Evolutionary conservation across 2,329 filamentous ascomycete genomes (phyloP).

Genomic region (Dissoconium aciculare): DNA sequence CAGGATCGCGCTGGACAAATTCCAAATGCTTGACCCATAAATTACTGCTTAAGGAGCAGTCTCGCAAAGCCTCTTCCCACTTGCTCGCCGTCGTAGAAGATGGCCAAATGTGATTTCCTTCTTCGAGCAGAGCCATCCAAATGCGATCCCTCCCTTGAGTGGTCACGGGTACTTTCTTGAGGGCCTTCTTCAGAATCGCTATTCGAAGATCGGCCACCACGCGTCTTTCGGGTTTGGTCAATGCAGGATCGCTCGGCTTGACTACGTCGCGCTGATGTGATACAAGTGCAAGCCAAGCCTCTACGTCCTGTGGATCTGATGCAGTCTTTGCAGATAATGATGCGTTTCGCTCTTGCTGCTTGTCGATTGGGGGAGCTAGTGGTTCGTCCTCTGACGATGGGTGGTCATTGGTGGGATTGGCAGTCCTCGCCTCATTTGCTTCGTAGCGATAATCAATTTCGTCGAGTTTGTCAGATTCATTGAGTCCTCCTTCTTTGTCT

Average conservation of each 20-base stretch:
- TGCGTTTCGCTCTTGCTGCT: conserved; percentile 41
- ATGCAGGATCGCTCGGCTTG: conserved; percentile 32
- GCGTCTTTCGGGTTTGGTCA: conserved; percentile 47
- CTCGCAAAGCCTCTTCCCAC: conserved; percentile 49
- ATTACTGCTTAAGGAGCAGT: conserved; percentile 41
- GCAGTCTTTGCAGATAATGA: conserved; percentile 50
- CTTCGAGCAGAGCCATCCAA: conserved; percentile 53
- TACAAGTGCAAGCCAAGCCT: conserved; percentile 66
- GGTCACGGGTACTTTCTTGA: conserved; percentile 40
- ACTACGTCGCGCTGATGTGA: conserved; percentile 60
- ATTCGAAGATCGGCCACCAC: conserved; percentile 68
- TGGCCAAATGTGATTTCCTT: conserved; percentile 63
- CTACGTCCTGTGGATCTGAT: conserved; percentile 49
- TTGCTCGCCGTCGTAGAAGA: conserved; percentile 42
- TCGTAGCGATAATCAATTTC: no score
- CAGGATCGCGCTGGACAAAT: conserved; percentile 52
- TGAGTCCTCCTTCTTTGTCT: no score
- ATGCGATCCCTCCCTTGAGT: conserved; percentile 42
- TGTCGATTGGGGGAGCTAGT: no score
- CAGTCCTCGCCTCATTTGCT: no score
- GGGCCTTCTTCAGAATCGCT: conserved; percentile 62
- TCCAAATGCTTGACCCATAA: conserved; percentile 64
- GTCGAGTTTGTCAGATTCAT: no score
- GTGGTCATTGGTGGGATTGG: no score
- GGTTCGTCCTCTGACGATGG: no score